Evolutionary conservation across 441 rosid genomes (phyloP), one percentile per base, ranked within the genome.

Genomic region (Omphalea diandra): DNA sequence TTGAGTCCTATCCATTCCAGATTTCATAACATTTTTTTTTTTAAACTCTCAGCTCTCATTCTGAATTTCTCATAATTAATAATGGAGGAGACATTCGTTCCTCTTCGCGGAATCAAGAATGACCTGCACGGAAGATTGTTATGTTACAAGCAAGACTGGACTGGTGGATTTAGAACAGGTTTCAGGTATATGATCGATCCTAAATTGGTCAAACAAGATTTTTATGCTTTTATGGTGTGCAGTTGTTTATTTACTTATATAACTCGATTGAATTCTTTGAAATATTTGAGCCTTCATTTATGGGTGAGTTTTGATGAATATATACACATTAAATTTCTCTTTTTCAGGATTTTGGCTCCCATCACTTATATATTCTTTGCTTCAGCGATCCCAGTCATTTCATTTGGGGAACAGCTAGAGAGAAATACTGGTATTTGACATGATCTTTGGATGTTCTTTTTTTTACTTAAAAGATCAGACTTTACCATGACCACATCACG

Each of bases 311-410:
- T n/a, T n/a, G n/a, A n/a, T n/a, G n/a, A n/a, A n/a, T n/a, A n/a
- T n/a, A n/a, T n/a, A n/a, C n/a, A 40, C 15, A 2, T 40, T 40
- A 3, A 41, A 43, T 70, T 26, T 53, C n/a, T n/a, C n/a, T n/a
- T n/a, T 81, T 71, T 64, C 77, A 94, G 97, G 92, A 91, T 94
- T 81, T 75, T 94, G 75, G 98, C 98, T 78, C 98, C 98, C 53
- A 94, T 96, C 65, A 91, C 97, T 8, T 94, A 94, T 82, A 94
- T 94, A 67, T 94, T 94, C 86, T 94, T 94, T 64, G 98, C 98
- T 32, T 94, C 98, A 3, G 98, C 98, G n/a, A 91, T 94, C 76
- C 98, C 97, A 6, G 98, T 94, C 77, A 94, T 94, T 76, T 94
- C 98, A 58, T 94, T 94, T 41, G 98, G 98, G 0, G 98, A 94